phyloP scores from a whole-genome alignment of 306 rosid genomes.

The Gastrolobium bilobum region DNA sequence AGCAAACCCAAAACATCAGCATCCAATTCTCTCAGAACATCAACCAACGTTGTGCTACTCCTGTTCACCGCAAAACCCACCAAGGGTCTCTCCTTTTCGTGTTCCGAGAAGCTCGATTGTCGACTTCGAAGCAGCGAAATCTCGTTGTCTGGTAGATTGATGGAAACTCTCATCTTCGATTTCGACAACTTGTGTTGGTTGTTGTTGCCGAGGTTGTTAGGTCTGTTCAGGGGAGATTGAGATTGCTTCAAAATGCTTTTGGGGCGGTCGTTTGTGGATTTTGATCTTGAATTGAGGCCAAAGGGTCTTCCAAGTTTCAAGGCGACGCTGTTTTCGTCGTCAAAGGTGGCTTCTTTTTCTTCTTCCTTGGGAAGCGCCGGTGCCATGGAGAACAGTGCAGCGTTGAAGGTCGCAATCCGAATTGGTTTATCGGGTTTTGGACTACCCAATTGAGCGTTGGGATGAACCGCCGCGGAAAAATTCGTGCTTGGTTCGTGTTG shows the following conservation, averaged over 20 bases:
- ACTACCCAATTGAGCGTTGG: slow-evolving; percentile 56
- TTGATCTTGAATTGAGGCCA: slow-evolving; percentile 45
- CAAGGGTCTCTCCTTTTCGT: slow-evolving; percentile 49
- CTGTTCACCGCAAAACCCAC: slow-evolving; percentile 46
- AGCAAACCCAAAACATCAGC: slow-evolving; percentile 90
- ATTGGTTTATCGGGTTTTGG: slow-evolving; percentile 48
- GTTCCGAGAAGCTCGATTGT: slow-evolving; percentile 72
- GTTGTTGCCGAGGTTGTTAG: slow-evolving; percentile 42
- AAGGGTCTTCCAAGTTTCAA: slow-evolving; percentile 7
- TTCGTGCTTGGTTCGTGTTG: slow-evolving; percentile 46
- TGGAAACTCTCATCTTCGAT: slow-evolving; percentile 81
- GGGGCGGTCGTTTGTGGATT: slow-evolving; percentile 64
- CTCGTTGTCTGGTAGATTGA: slow-evolving; percentile 93
- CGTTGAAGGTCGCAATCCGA: slow-evolving; percentile 88
- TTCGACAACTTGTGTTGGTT: slow-evolving; percentile 54
- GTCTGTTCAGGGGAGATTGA: slow-evolving; percentile 41
- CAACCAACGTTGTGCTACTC: slow-evolving; percentile 66
- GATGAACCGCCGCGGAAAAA: slow-evolving; percentile 60
- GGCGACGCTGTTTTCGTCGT: slow-evolving; percentile 49
- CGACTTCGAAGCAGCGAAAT: slow-evolving; percentile 73
- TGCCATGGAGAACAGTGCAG: slow-evolving; percentile 96
- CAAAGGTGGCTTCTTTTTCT: slow-evolving; percentile 47
- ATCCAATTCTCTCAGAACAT: slow-evolving; percentile 82
- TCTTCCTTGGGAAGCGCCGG: slow-evolving; percentile 64
- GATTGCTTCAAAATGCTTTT: slow-evolving; percentile 82